Evolutionary conservation across 2,329 filamentous ascomycete genomes (phyloP).

Genomic region (Fusarium buharicum): DNA sequence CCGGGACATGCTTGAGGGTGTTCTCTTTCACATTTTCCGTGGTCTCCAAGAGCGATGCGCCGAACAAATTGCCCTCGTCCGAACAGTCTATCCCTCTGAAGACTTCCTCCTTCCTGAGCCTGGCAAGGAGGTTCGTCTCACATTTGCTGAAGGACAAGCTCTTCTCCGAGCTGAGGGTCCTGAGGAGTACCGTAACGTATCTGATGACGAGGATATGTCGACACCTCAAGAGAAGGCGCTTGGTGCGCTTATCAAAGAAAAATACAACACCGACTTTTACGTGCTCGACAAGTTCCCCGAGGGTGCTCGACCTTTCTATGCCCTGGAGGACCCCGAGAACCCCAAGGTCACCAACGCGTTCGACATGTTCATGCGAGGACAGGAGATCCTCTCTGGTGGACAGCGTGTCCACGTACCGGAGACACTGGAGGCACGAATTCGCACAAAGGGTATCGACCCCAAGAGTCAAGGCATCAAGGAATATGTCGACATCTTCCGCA

Average conservation of each 20-base stretch:
- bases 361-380: conserved; percentile 91
- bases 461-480: conserved; percentile 81
- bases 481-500: conserved; percentile 83
- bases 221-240: conserved; percentile 90
- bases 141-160: conserved; percentile 80
- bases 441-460: conserved; percentile 83
- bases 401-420: conserved; percentile 88
- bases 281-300: conserved; percentile 96
- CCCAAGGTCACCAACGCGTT: conserved; percentile 73
- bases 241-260: conserved; percentile 84
- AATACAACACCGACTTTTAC: conserved; percentile 96
- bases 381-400: conserved; percentile 91
- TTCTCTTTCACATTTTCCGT: conserved; percentile 82
- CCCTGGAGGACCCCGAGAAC: conserved; percentile 76
- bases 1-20: conserved; percentile 74
- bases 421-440: conserved; percentile 81
- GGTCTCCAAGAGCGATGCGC: conserved; percentile 74
- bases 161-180: conserved; percentile 80
- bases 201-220: conserved; percentile 81
- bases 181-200: conserved; percentile 72
- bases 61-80: conserved; percentile 77
- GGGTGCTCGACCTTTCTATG: conserved; percentile 89
- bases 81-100: conserved; percentile 79
- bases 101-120: conserved; percentile 78
- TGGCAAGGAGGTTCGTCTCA: conserved; percentile 79